These are phyloP conservation scores for Cnidoscolus chayamansa DNA, from an alignment of 441 rosid species.

Conservation along the genomic window DNA sequence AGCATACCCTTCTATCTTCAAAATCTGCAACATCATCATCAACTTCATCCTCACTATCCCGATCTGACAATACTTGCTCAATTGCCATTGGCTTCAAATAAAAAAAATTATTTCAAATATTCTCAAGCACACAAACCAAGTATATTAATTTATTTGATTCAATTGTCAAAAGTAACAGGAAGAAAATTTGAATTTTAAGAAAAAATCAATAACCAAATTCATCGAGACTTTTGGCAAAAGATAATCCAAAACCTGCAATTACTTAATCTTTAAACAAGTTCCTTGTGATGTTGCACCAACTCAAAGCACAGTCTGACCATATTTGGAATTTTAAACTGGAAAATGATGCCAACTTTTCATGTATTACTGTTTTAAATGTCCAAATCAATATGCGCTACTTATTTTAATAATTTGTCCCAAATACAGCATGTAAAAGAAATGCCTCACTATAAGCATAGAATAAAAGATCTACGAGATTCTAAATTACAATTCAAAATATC, in stretches of 20 bases:
- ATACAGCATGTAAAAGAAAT: too few species aligned
- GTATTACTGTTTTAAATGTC: too few species aligned
- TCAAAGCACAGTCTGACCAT: not conserved
- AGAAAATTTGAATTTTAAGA: not conserved
- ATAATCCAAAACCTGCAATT: not conserved
- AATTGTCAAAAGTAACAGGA: not conserved
- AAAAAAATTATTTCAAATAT: constrained; percentile 18
- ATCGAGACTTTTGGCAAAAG: not conserved
- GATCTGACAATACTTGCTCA: constrained; percentile 87
- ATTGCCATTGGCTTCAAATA: constrained; percentile 70
- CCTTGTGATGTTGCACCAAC: not conserved
- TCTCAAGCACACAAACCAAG: constrained; percentile 16
- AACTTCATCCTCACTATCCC: constrained; percentile 96
- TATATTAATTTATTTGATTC: not conserved
- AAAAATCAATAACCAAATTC: not conserved
- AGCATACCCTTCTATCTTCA: constrained; percentile 90
- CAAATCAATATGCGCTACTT: too few species aligned
- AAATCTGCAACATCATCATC: constrained; percentile 98
- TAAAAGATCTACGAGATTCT: too few species aligned
- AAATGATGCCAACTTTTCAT: not conserved
- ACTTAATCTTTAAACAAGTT: not conserved
- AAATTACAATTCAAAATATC: too few species aligned
- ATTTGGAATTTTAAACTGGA: not conserved
- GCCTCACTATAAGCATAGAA: too few species aligned
- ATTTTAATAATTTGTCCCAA: too few species aligned